Evolutionary conservation across 2,329 filamentous ascomycete species (phyloP).

Genomic region (Penicillium sp.): DNA sequence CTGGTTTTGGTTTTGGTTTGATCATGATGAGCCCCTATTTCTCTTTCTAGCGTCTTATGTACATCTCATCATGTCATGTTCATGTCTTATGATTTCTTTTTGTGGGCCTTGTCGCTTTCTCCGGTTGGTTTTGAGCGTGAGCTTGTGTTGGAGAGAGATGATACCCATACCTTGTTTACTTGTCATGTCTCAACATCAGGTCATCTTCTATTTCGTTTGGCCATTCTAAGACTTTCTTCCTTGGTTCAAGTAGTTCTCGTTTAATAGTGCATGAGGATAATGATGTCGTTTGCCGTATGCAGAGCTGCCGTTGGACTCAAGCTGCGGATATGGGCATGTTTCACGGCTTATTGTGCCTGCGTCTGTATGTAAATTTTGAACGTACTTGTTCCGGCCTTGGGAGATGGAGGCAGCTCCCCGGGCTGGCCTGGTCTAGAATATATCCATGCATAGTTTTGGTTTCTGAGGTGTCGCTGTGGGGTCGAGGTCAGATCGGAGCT

Average conservation of each 20-base stretch:
- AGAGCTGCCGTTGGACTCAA: not conserved
- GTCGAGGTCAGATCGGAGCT: no score
- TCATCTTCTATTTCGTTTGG: slow-evolving; percentile 18
- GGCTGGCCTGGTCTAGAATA: not conserved
- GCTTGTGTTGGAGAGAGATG: slow-evolving; percentile 24
- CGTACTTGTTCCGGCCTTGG: not conserved
- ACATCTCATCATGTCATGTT: slow-evolving; percentile 4
- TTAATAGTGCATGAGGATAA: not conserved
- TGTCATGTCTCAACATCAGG: slow-evolving; percentile 22
- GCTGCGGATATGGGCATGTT: not conserved
- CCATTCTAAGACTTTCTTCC: not conserved
- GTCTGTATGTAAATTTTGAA: not conserved
- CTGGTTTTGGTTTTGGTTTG: not conserved
- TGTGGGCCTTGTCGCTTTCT: slow-evolving; percentile 11
- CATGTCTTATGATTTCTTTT: not conserved
- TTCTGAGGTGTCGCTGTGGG: no score
- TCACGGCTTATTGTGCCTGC: not conserved
- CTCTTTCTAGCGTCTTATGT: slow-evolving; percentile 1
- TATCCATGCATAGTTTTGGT: not conserved
- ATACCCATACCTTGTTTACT: slow-evolving; percentile 21
- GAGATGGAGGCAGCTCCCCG: not conserved
- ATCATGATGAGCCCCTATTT: not conserved
- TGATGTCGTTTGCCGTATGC: not conserved
- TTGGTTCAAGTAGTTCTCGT: not conserved
- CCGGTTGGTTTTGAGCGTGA: slow-evolving; percentile 17